These are phyloP conservation scores for Hypomontagnella submonticulosa DNA, from an alignment of 495 filamentous ascomycete species.

Conservation along the genomic window DNA sequence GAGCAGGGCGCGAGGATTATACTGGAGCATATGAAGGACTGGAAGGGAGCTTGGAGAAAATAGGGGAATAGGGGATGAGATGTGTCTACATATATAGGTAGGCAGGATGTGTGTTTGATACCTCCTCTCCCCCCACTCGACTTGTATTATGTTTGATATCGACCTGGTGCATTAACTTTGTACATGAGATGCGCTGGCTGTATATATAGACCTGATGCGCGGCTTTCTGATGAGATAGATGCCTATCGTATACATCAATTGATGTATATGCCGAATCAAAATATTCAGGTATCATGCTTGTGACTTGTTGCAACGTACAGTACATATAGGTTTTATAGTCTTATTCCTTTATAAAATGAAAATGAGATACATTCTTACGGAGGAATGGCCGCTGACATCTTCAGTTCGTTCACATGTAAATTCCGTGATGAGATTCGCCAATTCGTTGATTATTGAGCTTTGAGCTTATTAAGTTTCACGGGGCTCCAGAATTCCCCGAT, in stretches of 20 bases:
- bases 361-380: no score
- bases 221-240: background rate
- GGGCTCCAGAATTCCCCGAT: constrained; percentile 30
- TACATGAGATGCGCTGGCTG: background rate
- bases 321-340: no score
- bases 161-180: background rate
- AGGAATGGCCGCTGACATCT: no score
- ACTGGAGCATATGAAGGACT: constrained; percentile 88
- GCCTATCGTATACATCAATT: no score
- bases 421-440: constrained; percentile 8
- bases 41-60: constrained; percentile 63
- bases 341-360: no score
- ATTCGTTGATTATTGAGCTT: background rate
- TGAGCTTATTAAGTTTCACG: constrained; percentile 12
- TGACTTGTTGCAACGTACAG: no score
- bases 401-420: background rate
- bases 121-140: constrained; percentile 22
- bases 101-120: constrained; percentile 25
- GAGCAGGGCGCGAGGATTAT: constrained; percentile 88
- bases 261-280: no score
- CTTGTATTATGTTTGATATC: constrained; percentile 15
- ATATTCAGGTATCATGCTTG: no score
- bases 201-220: background rate
- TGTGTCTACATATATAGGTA: background rate
- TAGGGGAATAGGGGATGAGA: background rate